Evolutionary conservation across 192 early-diverging fungal species (phyloP), one percentile per base, ranked within the genome.

Genomic region (Coemansia erecta): DNA sequence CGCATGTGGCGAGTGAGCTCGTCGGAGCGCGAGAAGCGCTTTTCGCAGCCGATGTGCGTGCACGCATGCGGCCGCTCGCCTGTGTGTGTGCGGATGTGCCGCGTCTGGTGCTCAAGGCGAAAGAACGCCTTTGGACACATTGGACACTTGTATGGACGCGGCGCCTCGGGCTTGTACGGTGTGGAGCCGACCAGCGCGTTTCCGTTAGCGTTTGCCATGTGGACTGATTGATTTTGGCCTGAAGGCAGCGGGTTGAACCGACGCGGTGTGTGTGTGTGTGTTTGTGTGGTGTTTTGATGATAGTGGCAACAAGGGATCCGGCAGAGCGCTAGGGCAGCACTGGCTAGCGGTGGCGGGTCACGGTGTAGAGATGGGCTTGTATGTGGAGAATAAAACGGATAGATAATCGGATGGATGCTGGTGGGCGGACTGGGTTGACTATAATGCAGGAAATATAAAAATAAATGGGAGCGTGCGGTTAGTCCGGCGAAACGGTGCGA

Each of bases 31-130:
- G 87, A 87, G 61, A 94, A 94, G 22, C 84, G 83, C 72, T 90
- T 89, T 60, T 85, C 85, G 70, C 92, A 94, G 57, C 86, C 86
- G 26, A 85, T 78, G 56, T 85, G 86, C 37, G 83, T 84, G 72
- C 92, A 94, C 18, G 79, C 77, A 64, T 91, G 87, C 5, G 92
- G 92, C 51, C 87, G 86, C 73, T 94, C 92, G 49, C 92, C 92
- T 2, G 92, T 94, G 68, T 94, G 92, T 7, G 87, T 91, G 66
- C 88, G 85, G 46, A 89, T 85, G 60, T 94, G 92, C 33, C 89
- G 83, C 7, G 87, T 90, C 72, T 88, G 87, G 69, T 91, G 89
- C 71, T 89, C 89, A 9, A 89, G 77, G 28, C 89, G 86, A 45
- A 84, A 85, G 73, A 91, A 91, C 12, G 84, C 83, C 73, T 85